These are phyloP conservation scores for Grosmannia clavigera DNA, from an alignment of 2,329 filamentous ascomycete genomes.

Conservation along the genomic window DNA sequence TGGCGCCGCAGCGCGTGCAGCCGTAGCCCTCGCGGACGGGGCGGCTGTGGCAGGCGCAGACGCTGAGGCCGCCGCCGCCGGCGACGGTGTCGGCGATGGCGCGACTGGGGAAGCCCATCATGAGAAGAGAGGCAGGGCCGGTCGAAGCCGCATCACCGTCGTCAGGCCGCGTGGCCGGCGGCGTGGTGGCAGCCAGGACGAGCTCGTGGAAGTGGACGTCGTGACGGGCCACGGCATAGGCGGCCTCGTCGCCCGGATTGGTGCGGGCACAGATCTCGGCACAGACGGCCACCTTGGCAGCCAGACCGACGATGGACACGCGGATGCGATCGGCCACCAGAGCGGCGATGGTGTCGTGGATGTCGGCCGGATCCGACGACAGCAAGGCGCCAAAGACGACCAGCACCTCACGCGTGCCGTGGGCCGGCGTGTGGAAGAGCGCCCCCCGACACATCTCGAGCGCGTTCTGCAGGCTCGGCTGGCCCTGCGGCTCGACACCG, in stretches of 20 bases:
- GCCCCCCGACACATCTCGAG: slow-evolving; percentile 88
- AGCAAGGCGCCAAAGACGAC: slow-evolving; percentile 85
- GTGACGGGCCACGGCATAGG: slow-evolving; percentile 77
- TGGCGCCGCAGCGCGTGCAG: slow-evolving; percentile 77
- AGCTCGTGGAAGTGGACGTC: slow-evolving; percentile 80
- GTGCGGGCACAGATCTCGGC: slow-evolving; percentile 78
- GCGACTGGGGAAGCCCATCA: slow-evolving; percentile 96
- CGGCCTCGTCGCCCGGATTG: slow-evolving; percentile 47
- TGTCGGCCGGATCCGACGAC: slow-evolving; percentile 86
- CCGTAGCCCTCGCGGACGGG: slow-evolving; percentile 75
- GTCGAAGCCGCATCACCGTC: neutral
- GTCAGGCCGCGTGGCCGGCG: slow-evolving; percentile 51
- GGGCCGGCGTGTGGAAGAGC: slow-evolving; percentile 83
- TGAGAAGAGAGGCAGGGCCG: slow-evolving; percentile 49
- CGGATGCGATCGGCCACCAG: slow-evolving; percentile 75
- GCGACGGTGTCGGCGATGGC: slow-evolving; percentile 52
- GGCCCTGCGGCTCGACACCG: slow-evolving; percentile 56
- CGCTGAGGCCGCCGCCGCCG: slow-evolving; percentile 53
- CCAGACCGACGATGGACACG: slow-evolving; percentile 79
- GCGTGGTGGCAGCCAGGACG: slow-evolving; percentile 79
- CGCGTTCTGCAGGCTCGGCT: slow-evolving; percentile 81
- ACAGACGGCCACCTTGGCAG: slow-evolving; percentile 87
- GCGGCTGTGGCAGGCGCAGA: slow-evolving; percentile 84
- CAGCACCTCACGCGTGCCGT: slow-evolving; percentile 86
- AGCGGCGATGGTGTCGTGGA: slow-evolving; percentile 73